Evolutionary conservation across 169 alveolate species (phyloP).

Genomic region (Perkinsus marinus): DNA sequence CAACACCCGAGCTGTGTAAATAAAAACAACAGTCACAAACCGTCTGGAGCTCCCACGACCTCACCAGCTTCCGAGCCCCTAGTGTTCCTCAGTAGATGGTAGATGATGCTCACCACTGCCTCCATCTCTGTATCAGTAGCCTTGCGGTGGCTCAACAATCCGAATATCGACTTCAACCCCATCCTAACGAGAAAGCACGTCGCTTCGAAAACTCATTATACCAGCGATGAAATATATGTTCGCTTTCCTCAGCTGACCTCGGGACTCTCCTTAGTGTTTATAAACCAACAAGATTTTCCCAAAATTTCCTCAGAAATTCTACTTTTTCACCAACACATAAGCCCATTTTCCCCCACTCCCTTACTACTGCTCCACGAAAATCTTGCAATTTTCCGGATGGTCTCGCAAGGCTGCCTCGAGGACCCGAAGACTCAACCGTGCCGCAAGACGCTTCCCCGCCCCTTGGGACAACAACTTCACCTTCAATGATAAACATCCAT

Average conservation of each 20-base stretch:
- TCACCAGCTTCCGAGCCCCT: not conserved
- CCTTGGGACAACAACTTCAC: not conserved
- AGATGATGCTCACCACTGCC: not conserved
- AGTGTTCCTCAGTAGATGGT: not conserved
- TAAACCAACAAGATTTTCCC: no score
- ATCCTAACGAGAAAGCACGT: not conserved
- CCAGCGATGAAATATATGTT: no score
- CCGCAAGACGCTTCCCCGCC: not conserved
- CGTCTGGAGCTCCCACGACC: not conserved
- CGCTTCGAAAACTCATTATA: no score
- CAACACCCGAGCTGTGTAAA: not conserved
- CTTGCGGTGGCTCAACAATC: not conserved
- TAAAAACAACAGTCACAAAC: not conserved
- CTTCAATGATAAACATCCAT: not conserved
- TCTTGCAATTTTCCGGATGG: not conserved
- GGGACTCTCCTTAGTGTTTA: no score
- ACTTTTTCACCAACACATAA: no score
- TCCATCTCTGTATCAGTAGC: not conserved
- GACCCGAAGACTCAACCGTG: not conserved
- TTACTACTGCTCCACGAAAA: not conserved
- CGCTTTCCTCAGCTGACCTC: no score
- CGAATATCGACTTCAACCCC: not conserved
- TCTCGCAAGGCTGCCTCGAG: not conserved
- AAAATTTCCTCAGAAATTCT: no score
- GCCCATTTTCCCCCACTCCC: not conserved